Evolutionary conservation across 495 filamentous ascomycete species (phyloP).

Genomic region (Astrothelium macrocarpum): DNA sequence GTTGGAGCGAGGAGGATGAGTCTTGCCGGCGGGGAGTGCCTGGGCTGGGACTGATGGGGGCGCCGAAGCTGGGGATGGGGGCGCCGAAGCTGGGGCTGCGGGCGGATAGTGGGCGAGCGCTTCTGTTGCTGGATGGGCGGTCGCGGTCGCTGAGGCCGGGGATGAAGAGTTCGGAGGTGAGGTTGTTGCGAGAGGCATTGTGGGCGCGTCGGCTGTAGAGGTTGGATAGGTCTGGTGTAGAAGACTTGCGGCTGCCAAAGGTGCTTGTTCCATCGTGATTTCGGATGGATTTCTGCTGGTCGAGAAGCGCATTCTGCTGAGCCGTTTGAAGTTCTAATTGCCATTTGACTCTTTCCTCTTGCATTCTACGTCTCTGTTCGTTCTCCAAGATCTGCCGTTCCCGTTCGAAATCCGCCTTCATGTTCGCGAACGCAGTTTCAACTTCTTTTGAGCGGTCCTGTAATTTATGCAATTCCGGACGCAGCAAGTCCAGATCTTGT

Average conservation of each 20-base stretch:
- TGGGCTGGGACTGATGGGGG: constrained; percentile 21
- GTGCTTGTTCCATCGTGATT: constrained; percentile 8
- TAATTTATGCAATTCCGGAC: constrained; percentile 52
- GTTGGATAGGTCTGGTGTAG: constrained; percentile 16
- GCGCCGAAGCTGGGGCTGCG: constrained; percentile 38
- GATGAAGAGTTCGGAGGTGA: constrained; percentile 20
- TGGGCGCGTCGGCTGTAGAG: constrained; percentile 16
- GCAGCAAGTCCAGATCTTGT: constrained; percentile 47
- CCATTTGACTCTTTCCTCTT: constrained; percentile 70
- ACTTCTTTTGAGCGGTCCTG: constrained; percentile 55
- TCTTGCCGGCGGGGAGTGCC: constrained; percentile 23
- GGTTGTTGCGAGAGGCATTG: constrained; percentile 13
- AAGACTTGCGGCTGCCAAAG: constrained; percentile 17
- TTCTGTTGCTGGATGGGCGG: constrained; percentile 38
- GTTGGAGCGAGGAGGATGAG: constrained; percentile 22
- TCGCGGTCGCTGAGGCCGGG: constrained; percentile 18
- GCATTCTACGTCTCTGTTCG: constrained; percentile 50
- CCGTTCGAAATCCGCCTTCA: constrained; percentile 53
- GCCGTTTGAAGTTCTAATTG: constrained; percentile 42
- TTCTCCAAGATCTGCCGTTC: constrained; percentile 60
- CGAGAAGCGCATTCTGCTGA: constrained; percentile 6
- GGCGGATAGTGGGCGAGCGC: constrained; percentile 37
- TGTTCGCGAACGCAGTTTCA: constrained; percentile 49
- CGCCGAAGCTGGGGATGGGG: constrained; percentile 29
- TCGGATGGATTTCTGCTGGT: background rate